phyloP scores from a whole-genome alignment of 495 filamentous ascomycete genomes.

The Penicillium maclennaniae region DNA sequence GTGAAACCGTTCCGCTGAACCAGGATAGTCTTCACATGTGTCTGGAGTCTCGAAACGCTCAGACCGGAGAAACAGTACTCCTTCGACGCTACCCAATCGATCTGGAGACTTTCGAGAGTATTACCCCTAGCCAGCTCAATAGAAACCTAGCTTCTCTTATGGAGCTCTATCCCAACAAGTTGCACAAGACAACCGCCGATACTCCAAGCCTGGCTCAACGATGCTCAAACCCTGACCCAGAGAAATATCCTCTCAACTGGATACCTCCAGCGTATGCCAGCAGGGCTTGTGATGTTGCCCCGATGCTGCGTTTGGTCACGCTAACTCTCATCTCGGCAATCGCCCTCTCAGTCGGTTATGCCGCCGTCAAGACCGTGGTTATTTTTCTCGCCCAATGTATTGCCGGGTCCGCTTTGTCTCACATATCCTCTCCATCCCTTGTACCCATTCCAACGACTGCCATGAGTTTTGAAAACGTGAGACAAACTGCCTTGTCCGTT shows the following conservation, averaged over 20 bases:
- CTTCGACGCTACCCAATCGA: conserved; percentile 66
- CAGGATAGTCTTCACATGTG: conserved; percentile 61
- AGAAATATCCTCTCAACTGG: conserved; percentile 31
- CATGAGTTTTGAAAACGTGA: conserved; percentile 13
- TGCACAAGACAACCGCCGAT: conserved; percentile 22
- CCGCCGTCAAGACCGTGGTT: conserved; percentile 22
- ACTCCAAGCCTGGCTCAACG: conserved; percentile 4
- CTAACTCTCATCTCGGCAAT: conserved; percentile 39
- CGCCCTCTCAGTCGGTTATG: conserved; percentile 35
- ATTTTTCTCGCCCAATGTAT: conserved; percentile 26
- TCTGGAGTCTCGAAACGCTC: conserved; percentile 57
- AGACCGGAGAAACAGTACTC: conserved; percentile 46
- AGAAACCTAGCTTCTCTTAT: conserved; percentile 68
- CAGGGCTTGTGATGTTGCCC: conserved; percentile 34
- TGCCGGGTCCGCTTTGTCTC: conserved; percentile 24
- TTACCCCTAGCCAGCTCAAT: conserved; percentile 71
- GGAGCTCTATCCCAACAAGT: conserved; percentile 38
- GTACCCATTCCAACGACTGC: conserved; percentile 16
- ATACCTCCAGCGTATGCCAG: conserved; percentile 25
- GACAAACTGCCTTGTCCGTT: conserved; percentile 28
- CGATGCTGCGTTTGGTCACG: conserved; percentile 38
- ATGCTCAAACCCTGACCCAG: conserved; percentile 18
- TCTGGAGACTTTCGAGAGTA: conserved; percentile 65
- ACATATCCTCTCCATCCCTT: conserved; percentile 13
- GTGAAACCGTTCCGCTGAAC: conserved; percentile 47